A percentile compares a stretch with the other conserved stretches of the same genome.
phyloP scores from a whole-genome alignment of 2,329 filamentous ascomycete species.

The Aspergillus nomiae region DNA sequence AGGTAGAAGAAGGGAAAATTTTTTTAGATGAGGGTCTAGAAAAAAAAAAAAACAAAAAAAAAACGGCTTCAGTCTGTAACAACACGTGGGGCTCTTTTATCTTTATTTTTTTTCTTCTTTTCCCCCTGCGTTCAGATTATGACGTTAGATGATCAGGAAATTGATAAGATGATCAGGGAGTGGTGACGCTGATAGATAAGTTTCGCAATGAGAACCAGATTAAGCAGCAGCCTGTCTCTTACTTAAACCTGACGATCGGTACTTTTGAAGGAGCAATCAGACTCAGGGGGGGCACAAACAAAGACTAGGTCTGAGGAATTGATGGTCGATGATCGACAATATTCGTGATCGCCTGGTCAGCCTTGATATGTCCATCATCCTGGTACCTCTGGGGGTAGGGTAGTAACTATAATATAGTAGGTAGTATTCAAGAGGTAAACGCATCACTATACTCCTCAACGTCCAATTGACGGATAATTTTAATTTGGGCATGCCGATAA shows the following conservation, averaged over 20 bases:
- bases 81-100: constrained; percentile 24
- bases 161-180: constrained; percentile 2
- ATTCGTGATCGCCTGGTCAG: neutral
- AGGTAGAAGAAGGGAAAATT: neutral
- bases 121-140: constrained; percentile 10
- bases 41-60: neutral
- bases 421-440: neutral
- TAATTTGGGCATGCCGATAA: constrained; percentile 13
- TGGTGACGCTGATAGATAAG: constrained; percentile 14
- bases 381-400: neutral
- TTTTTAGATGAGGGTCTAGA: constrained; percentile 1
- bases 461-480: neutral
- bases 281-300: neutral
- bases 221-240: neutral
- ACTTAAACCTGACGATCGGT: neutral
- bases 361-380: neutral
- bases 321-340: neutral
- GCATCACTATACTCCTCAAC: neutral
- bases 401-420: neutral
- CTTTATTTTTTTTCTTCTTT: neutral
- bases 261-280: neutral
- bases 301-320: neutral
- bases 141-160: constrained; percentile 22
- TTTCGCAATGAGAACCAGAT: neutral
- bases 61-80: neutral